A percentile compares a stretch with the other conserved stretches of the same genome.
These are phyloP conservation scores for Holtermanniella nyarrowii DNA, from an alignment of 768 basidiomycete genomes.

Conservation along the genomic window DNA sequence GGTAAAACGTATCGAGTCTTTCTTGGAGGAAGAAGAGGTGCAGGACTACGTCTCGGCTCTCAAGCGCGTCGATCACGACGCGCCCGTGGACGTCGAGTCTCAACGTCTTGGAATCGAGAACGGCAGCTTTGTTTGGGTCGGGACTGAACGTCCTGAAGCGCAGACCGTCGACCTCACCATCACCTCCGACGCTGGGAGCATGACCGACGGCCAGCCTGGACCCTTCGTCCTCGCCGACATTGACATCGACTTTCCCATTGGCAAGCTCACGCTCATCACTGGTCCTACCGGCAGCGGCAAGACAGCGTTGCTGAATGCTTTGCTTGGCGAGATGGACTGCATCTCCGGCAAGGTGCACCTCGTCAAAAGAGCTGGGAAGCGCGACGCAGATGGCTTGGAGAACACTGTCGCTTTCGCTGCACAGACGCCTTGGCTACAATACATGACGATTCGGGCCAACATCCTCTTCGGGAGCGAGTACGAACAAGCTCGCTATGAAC, in stretches of 20 bases:
- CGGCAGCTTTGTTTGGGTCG: conserved; percentile 52
- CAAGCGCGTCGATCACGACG: conserved; percentile 42
- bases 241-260: conserved; percentile 59
- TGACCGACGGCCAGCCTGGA: conserved; percentile 5
- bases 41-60: conserved; percentile 57
- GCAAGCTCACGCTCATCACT: conserved; percentile 59
- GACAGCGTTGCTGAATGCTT: conserved; percentile 58
- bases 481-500: conserved; percentile 37
- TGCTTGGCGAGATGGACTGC: conserved; percentile 39
- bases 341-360: conserved; percentile 52
- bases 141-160: conserved; percentile 9
- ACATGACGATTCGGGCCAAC: conserved; percentile 41
- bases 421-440: conserved; percentile 49
- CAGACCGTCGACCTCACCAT: not conserved
- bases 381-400: conserved; percentile 37
- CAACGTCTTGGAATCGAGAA: conserved; percentile 52
- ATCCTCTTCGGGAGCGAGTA: conserved; percentile 34
- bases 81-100: conserved; percentile 29
- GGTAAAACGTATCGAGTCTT: conserved; percentile 57
- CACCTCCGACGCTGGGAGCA: not conserved
- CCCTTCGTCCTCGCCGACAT: conserved; percentile 60
- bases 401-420: conserved; percentile 59
- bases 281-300: conserved; percentile 72
- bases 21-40: conserved; percentile 57
- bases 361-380: conserved; percentile 52